Base-by-base conservation (phyloP, 495 filamentous ascomycete species). In the Penicillium canescens region DNA sequence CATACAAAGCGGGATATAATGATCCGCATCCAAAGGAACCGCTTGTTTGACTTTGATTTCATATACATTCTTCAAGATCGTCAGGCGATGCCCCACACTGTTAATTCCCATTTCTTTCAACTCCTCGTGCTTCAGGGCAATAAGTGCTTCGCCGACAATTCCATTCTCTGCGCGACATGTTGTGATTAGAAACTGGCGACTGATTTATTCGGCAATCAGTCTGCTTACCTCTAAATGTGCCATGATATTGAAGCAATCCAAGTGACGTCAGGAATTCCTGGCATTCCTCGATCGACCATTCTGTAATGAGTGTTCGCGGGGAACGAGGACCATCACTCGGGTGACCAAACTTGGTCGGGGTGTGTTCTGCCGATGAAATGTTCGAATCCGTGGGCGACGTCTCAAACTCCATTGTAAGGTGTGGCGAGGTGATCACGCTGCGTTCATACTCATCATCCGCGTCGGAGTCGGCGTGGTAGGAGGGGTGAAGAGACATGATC, bases 391-490 rank as follows among this genome's bases (percentile, higher is more conserved):
- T 91, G 31, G 88, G 89, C 24, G 88, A 92, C 39, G 78, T 78
- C 66, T 95, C 91, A 54, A 85, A 90, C 63, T 94, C 90, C 51
- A 84, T 86, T 45, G 78, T 86, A 43, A 90, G 78, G 33, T 71
- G 74, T 23, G 90, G 90, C 0, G 89, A 92, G 50, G 82, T 85
- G 58, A 88, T 82, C 26, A 91, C 78, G 60, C 86, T 90, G 57
- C 90, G 81, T 74, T 96, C 91, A 68, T 93, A 95, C 79, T 96
- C 92, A 69, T 96, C 92, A 69, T 96, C 92, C 65, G 91, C 92
- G 66, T 96, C 92, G 47, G 87, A 91, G 68, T 96, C 91, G 62
- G 88, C 86, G 67, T 96, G 80, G 55, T 85, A 84, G 13, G 72
- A 74, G 23, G 80, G 71, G 44, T 75, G 77, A 59, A 81, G 78